Percentiles rank a stretch among this genome's conserved stretches.
Conservation (phyloP, 805 yeast genomes). For the Candida corydali region DNA sequence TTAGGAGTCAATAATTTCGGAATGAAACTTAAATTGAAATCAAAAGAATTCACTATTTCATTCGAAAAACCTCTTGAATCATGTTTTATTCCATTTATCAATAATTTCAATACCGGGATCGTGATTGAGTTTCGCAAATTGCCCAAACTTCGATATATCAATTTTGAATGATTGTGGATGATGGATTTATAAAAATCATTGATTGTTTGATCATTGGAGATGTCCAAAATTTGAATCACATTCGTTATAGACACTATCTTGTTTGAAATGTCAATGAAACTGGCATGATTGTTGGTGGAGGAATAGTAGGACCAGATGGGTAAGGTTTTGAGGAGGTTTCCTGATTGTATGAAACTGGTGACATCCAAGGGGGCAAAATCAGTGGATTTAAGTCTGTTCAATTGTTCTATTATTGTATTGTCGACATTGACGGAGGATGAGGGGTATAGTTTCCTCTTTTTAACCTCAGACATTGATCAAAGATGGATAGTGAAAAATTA, state of each 20-base stretch:
- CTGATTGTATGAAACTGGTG: constrained; percentile 22
- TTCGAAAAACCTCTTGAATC: constrained; percentile 45
- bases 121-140: constrained; percentile 55
- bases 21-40: constrained; percentile 56
- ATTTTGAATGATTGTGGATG: constrained; percentile 52
- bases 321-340: constrained; percentile 28
- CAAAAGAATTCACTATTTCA: constrained; percentile 62
- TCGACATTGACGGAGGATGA: constrained; percentile 13
- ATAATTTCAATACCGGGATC: constrained; percentile 55
- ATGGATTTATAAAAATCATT: constrained; percentile 46
- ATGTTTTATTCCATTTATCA: constrained; percentile 48
- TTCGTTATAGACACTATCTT: constrained; percentile 38
- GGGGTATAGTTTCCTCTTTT: constrained; percentile 8
- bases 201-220: no score
- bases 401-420: constrained; percentile 10
- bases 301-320: constrained; percentile 40
- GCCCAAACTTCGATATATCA: constrained; percentile 64
- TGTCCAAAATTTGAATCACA: no score
- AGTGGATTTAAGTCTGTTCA: constrained; percentile 6
- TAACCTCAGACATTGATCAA: constrained; percentile 8
- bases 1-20: constrained; percentile 59
- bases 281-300: constrained; percentile 49
- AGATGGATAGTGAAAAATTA: no score
- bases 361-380: constrained; percentile 10
- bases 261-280: constrained; percentile 42